Evolutionary conservation across 257 asterid genomes (phyloP), one percentile per base, ranked within the genome.

Genomic region (Solanum gandarillasii): DNA sequence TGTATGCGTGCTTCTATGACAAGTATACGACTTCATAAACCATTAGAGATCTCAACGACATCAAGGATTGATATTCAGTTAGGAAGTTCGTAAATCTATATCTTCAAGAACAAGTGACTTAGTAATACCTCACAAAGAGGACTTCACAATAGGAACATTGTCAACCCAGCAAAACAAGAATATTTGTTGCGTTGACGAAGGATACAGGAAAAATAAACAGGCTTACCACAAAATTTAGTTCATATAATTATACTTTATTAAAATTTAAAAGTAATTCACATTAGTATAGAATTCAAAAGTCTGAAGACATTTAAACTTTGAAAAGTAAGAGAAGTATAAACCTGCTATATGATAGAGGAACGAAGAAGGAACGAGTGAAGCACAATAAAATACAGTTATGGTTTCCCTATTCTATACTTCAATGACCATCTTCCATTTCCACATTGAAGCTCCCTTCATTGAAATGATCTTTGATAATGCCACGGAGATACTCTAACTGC

Each of bases 401-500:
- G 23, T 43, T 78, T 78, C 29, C 67, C 67, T 81, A 81, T 27
- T 16, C 68, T 81, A 46, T 46, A 46, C 67, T 46, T 81, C 27
- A 81, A 29, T 46, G 85, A 27, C 85, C 85, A 43, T 81, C 85
- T 81, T 81, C 85, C 67, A 14, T 39, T 41, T 41, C 65, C 38
- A 31, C 52, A 86, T 48, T 72, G 81, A 23, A 43, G 84, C 83
- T 83, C 34, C 89, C 86, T 85, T 68, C 70, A 27, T 88, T 90
- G 73, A 91, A 79, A 87, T 86, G 86, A 87, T 91, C 90, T 27
- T 88, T 83, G n/a, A 97, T 94, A 74, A 92, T 88, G 87, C 87
- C 91, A 58, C 96, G 92, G 32, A 97, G 99, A 90, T 93, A 93
- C 29, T 95, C 98, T 9, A 95, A 92, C 93, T 97, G 99, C 93